Percentiles rank a stretch among this genome's conserved stretches.
phyloP scores from a whole-genome alignment of 768 basidiomycete species.

The Boletellus ananas region DNA sequence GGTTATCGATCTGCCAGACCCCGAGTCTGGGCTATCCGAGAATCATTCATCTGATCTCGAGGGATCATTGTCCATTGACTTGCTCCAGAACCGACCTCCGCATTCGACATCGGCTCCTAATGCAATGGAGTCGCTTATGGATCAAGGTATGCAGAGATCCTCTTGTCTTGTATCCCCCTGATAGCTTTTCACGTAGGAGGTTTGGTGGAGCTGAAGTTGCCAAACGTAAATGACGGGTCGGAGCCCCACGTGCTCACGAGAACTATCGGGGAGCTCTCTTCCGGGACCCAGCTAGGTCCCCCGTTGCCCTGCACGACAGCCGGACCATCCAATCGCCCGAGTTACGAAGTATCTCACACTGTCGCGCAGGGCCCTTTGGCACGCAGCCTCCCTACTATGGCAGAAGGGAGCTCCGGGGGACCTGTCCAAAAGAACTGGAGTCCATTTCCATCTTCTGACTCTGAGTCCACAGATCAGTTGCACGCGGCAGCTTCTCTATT shows the following conservation, averaged over 20 bases:
- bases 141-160: slow-evolving; percentile 42
- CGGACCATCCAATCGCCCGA: background rate
- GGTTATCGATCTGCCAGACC: slow-evolving; percentile 33
- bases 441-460: slow-evolving; percentile 1
- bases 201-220: slow-evolving; percentile 52
- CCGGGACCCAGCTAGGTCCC: slow-evolving; percentile 32
- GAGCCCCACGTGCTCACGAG: slow-evolving; percentile 38
- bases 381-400: background rate
- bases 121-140: slow-evolving; percentile 65
- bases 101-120: slow-evolving; percentile 22
- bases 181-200: slow-evolving; percentile 38
- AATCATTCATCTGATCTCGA: slow-evolving; percentile 21
- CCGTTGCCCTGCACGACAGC: slow-evolving; percentile 14
- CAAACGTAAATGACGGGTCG: slow-evolving; percentile 32
- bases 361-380: background rate
- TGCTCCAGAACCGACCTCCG: slow-evolving; percentile 15
- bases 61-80: slow-evolving; percentile 26
- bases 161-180: background rate
- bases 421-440: background rate
- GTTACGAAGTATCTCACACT: background rate
- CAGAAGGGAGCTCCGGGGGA: slow-evolving; percentile 6
- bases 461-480: slow-evolving; percentile 1
- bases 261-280: slow-evolving; percentile 40
- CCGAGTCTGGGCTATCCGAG: slow-evolving; percentile 19
- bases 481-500: background rate